Percentiles rank a stretch among this genome's conserved stretches.
Conservation (phyloP, 129 eudicot genomes). For the Pittosporum tobira region DNA sequence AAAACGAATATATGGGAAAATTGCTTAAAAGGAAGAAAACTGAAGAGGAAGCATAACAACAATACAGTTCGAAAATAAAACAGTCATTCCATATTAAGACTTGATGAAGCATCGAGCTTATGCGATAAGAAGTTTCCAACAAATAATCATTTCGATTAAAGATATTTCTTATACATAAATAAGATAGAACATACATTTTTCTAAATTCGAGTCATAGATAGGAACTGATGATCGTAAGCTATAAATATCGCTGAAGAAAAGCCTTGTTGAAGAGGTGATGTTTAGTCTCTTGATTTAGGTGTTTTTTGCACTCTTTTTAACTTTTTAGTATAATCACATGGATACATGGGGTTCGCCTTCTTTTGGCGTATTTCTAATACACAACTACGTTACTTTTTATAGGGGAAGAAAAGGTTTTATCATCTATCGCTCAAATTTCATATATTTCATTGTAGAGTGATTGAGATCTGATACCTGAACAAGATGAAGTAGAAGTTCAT, state of each 20-base stretch:
- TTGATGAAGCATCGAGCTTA: background rate
- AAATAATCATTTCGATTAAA: background rate
- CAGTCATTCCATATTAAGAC: background rate
- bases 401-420: too few relatives aligned
- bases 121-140: background rate
- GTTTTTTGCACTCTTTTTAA: too few relatives aligned
- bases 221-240: background rate
- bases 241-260: background rate
- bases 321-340: too few relatives aligned
- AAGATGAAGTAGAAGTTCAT: slow-evolving; percentile 83
- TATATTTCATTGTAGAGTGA: too few relatives aligned
- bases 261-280: background rate
- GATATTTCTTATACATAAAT: background rate
- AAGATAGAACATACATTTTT: background rate
- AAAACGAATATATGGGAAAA: too few relatives aligned
- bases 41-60: background rate
- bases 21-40: background rate
- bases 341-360: too few relatives aligned
- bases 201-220: background rate
- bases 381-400: too few relatives aligned
- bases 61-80: background rate
- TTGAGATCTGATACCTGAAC: slow-evolving; percentile 59
- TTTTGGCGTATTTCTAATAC: too few relatives aligned
- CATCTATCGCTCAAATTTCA: too few relatives aligned
- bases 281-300: too few relatives aligned